Percentiles rank a stretch among this genome's conserved stretches.
phyloP scores from a whole-genome alignment of 2,329 filamentous ascomycete genomes.

The Pseudocercospora pini-densiflorae region DNA sequence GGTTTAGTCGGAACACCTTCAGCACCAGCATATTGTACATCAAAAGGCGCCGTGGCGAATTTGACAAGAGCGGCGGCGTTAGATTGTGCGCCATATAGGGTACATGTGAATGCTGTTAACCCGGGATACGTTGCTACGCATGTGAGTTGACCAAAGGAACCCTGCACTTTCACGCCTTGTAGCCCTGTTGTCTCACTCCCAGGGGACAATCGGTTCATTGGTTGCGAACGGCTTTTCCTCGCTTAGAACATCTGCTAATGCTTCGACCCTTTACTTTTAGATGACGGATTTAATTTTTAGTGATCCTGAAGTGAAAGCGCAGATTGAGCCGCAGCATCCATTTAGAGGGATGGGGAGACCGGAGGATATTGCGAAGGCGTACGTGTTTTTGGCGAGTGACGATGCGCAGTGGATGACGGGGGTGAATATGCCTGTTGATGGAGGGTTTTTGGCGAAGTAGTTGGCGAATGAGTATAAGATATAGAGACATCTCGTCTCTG shows the following conservation, averaged over 20 bases:
- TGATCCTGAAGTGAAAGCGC: neutral
- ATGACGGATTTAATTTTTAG: slow-evolving; percentile 28
- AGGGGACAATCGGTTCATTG: too few species aligned
- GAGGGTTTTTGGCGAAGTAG: slow-evolving; percentile 19
- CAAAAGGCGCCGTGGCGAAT: slow-evolving; percentile 30
- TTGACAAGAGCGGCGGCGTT: slow-evolving; percentile 27
- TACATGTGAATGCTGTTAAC: slow-evolving; percentile 28
- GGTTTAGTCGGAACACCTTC: slow-evolving; percentile 43
- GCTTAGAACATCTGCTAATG: too few species aligned
- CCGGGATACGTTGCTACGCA: slow-evolving; percentile 18
- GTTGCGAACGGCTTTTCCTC: too few species aligned
- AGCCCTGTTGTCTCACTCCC: too few species aligned
- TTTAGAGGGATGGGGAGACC: slow-evolving; percentile 25
- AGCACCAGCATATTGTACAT: slow-evolving; percentile 25
- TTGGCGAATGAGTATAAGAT: too few species aligned
- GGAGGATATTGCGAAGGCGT: slow-evolving; percentile 29
- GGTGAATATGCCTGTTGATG: slow-evolving; percentile 23
- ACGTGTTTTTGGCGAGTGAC: slow-evolving; percentile 31
- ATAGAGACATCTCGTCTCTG: neutral
- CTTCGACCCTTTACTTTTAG: too few species aligned
- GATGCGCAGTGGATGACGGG: slow-evolving; percentile 31
- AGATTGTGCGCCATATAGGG: slow-evolving; percentile 26
- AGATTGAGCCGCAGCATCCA: slow-evolving; percentile 21
- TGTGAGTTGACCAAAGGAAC: too few species aligned
- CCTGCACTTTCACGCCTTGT: too few species aligned